Base-by-base conservation (phyloP, 2,329 filamentous ascomycete species). In the Dothiorella sarmentorum region DNA sequence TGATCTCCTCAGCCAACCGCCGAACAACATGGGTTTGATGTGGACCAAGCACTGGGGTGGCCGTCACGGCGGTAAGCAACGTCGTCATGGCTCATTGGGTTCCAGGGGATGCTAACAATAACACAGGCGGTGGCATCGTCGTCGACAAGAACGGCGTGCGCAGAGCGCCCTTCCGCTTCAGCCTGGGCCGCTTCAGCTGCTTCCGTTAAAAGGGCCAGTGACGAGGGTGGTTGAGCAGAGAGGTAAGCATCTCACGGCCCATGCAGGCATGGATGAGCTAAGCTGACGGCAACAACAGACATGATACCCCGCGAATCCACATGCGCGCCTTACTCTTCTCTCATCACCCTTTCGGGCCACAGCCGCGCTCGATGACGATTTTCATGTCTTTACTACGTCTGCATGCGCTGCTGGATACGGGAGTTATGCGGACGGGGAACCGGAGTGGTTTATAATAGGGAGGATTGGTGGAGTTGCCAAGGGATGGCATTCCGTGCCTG, bases 71-170 rank as follows among this genome's bases (percentile, higher is more conserved):
- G 76, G 76, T 76, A 68, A 62, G 73, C 55, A 61, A 45, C 61
- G 45, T 66, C 71, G 60, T 71, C 60, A 58, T 13, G 4, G 24
- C 15, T 1, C 40, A 24, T 40, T 26, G 22, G n/a, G n/a, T 20
- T 18, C 9, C 20, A 11, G 5, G n/a, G 11, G 26, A 4, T 3
- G 47, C 49, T 53, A 35, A 53, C 10, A 7, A 7, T n/a, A 7
- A 2, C 31, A 26, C 58, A 77, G 79, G 79, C 56, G 81, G 78
- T 33, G 80, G 77, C 61, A 67, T 83, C 53, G 72, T 77, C 10
- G 79, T 78, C 60, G 79, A 82, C 70, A 77, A 76, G 64, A 75
- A 82, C 64, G 81, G 81, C 53, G 71, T 77, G 1, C 75, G 76
- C 37, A 73, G 78, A 55, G 78, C 79, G 24, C 78, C 80, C 5